A percentile compares a stretch with the other conserved stretches of the same genome.
phyloP scores from a whole-genome alignment of 305 asterid genomes.

The Solanum hybrid region DNA sequence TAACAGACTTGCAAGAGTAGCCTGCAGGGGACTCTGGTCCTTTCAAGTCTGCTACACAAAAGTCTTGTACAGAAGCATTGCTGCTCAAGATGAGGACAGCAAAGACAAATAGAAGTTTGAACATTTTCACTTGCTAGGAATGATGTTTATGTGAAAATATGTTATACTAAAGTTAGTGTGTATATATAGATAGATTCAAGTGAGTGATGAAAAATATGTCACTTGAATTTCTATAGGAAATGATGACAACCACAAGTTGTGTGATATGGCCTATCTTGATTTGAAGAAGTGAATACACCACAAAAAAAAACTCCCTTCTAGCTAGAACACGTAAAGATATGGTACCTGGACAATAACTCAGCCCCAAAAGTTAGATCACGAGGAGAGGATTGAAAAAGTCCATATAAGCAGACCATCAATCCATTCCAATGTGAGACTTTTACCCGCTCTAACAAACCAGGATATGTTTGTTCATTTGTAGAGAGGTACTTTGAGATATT shows the following conservation, averaged over 20 bases:
- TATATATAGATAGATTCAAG: background rate
- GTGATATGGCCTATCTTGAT: background rate
- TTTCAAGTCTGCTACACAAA: conserved; percentile 48
- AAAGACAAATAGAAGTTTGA: conserved; percentile 15
- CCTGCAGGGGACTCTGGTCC: conserved; percentile 49
- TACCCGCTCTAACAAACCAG: background rate
- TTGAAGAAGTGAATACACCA: background rate
- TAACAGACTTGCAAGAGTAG: conserved; percentile 50
- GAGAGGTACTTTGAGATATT: background rate
- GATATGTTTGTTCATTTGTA: background rate
- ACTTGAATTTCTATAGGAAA: background rate
- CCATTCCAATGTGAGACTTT: background rate
- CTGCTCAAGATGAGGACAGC: conserved; percentile 15
- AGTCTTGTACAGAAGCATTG: conserved; percentile 48
- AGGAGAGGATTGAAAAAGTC: background rate
- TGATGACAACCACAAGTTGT: background rate
- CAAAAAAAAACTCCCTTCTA: background rate
- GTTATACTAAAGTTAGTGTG: background rate
- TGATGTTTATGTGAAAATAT: background rate
- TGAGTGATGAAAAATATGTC: background rate
- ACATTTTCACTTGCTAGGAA: conserved; percentile 1
- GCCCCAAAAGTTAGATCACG: background rate
- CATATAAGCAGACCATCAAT: background rate
- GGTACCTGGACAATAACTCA: background rate
- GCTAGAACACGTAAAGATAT: background rate